A percentile compares a stretch with the other conserved stretches of the same genome.
phyloP scores from a whole-genome alignment of 1,284 basidiomycete genomes.

The Ustilago cynodontis region DNA sequence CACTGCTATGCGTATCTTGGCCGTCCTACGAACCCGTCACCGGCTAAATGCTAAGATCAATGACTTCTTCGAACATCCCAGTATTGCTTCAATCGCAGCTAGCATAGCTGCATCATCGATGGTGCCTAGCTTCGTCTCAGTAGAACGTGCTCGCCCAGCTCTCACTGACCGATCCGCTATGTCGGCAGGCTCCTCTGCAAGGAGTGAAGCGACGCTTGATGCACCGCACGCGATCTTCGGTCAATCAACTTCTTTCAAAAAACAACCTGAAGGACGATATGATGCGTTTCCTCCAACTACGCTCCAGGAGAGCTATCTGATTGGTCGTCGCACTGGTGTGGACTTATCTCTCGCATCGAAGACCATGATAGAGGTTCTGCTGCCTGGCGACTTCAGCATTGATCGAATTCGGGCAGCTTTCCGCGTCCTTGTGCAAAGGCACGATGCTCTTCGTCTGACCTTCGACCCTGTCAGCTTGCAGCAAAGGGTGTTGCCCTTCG shows the following conservation, averaged over 20 bases:
- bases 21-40: not conserved
- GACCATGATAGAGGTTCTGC: not conserved
- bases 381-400: not conserved
- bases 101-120: not conserved
- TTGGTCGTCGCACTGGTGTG: not conserved
- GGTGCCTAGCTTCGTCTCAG: not conserved
- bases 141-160: not conserved
- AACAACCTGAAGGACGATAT: not conserved
- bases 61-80: not conserved
- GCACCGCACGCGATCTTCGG: not conserved
- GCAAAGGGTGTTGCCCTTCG: not conserved
- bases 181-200: not conserved
- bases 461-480: not conserved
- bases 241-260: not conserved
- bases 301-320: not conserved
- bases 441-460: not conserved
- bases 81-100: not conserved
- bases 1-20: not conserved
- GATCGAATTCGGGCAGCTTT: not conserved
- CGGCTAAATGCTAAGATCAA: not conserved
- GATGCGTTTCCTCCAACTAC: not conserved
- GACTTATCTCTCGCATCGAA: not conserved
- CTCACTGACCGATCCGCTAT: not conserved
- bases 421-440: not conserved
- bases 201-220: not conserved